Evolutionary conservation across 2,329 filamentous ascomycete species (phyloP), one percentile per base, ranked within the genome.

Genomic region (Emericellopsis cladophorae): DNA sequence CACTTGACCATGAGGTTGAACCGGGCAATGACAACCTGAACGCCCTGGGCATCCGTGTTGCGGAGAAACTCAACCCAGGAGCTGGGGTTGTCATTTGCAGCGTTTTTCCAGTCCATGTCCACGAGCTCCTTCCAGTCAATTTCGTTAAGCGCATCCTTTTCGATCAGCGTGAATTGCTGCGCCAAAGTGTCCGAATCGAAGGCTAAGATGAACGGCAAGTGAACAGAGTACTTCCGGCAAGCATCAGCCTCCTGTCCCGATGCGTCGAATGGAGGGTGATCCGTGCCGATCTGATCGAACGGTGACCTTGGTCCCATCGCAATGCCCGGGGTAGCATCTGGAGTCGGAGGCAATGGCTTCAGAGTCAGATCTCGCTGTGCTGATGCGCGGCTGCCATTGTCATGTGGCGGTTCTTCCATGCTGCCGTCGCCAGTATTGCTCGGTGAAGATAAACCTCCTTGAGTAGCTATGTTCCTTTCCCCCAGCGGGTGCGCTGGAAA

Each of bases 1-100:
- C 85, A 92, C 57, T 90, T 90, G 45, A 89, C 84, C 65, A 90
- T 84, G 47, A 92, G 76, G 57, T 92, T 92, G 66, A 92, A 92
- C 38, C 85, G 80, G 8, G 85, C 83, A 56, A 90, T 84, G 37
- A 89, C 84, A 18, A 92, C 81, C 54, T 90, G 84, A 31, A 92
- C 81, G 12, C 85, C 85, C 41, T 74, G 75, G 2, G 81, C 79
- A 49, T 85, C 79, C 35, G 79, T 73, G 39, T 79, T 79, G 40
- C 80, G 76, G 33, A 90, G 66, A 54, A 88, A 90, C 35, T 86
- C 80, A 10, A 90, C 84, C 85, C 85, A 92, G 18, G 87, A 85
- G 40, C 79, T 74, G 31, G 78, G 74, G 45, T 80, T 68, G 39
- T 72, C 77, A 37, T 73, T 74, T 14, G 74, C 70, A 15, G 71